Evolutionary conservation across 805 yeast species (phyloP), one percentile per base, ranked within the genome.

Genomic region (Tetrapisispora nanseiensis): DNA sequence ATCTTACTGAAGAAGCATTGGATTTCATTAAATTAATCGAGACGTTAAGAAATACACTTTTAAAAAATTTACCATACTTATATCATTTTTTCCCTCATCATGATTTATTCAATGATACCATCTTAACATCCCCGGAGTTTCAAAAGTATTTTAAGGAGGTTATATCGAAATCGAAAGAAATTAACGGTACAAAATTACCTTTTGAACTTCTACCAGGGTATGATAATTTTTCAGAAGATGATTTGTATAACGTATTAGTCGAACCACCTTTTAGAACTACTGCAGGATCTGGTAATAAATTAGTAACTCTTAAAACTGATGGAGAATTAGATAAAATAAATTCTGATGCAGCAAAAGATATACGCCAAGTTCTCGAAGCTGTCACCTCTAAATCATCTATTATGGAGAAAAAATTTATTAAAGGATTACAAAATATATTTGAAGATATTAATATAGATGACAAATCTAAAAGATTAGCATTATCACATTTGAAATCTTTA

Each of bases 41-140:
- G 22, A 33, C 41, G 6, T 37, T 61, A 29, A 49, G 63, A 37
- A 39, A 42, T 10, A 39, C 46, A 12, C 41, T 61, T 2, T 46
- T 61, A n/a, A 21, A 42, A 20, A 55, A 53, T 36, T 44, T 61
- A 32, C 65, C 65, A 6, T 43, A 53, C 34, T 47, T 61, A 8
- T 51, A 42, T 34, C 49, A 52, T 23, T 36, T 51, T 30, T 61
- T 58, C 43, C 65, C 65, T 1, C 45, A 52, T 23, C 62, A 61
- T 42, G 62, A 57, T 31, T 43, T 61, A 7, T 56, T 61, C 41
- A 45, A 47, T 31, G 50, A 55, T 32, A 47, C 52, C 6, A 33
- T 53, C 3, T 52, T 58, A 35, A 46, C 52, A 29, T 47, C 49
- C 20, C 23, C 56, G 2, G 61, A 55, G 36, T 48, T 56, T 22